Percentiles rank a stretch among this genome's conserved stretches.
These are phyloP conservation scores for Abortiporus biennis DNA, from an alignment of 1,284 basidiomycete genomes.

Conservation along the genomic window DNA sequence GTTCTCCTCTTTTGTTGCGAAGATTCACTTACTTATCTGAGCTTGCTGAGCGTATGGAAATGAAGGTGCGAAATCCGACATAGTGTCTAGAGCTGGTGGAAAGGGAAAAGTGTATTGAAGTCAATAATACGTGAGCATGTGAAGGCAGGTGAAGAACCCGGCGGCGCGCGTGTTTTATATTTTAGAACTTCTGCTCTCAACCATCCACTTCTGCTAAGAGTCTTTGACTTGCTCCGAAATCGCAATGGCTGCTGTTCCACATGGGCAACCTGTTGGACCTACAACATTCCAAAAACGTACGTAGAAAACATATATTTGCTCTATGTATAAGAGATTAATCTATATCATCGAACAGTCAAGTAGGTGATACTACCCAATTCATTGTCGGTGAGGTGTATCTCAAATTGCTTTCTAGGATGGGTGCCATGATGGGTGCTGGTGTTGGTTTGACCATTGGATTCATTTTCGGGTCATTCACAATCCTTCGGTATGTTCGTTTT, in stretches of 20 bases:
- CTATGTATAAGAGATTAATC: background rate
- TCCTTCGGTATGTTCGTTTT: constrained; percentile 60
- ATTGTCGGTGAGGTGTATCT: too few relatives aligned
- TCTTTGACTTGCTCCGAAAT: too few relatives aligned
- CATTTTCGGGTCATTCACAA: constrained; percentile 88
- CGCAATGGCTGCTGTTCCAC: constrained; percentile 21
- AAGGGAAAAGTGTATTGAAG: background rate
- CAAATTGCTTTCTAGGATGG: constrained; percentile 73
- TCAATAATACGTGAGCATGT: too few relatives aligned
- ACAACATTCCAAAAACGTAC: constrained; percentile 73
- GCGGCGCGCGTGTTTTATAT: too few relatives aligned
- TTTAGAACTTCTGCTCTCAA: too few relatives aligned
- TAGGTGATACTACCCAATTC: constrained; percentile 6
- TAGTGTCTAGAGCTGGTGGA: background rate
- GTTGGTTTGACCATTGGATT: constrained; percentile 96
- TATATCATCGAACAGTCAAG: constrained; percentile 22
- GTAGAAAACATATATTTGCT: constrained; percentile 24
- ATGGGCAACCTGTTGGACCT: constrained; percentile 44
- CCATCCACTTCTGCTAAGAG: too few relatives aligned
- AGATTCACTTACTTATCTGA: constrained; percentile 82
- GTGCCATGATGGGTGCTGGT: constrained; percentile 86
- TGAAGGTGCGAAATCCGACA: constrained; percentile 25
- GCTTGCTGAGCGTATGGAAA: constrained; percentile 78
- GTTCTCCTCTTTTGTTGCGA: background rate
- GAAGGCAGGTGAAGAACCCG: too few relatives aligned